These are phyloP conservation scores for Pyrenophora teres DNA, from an alignment of 2,329 filamentous ascomycete genomes.

Conservation along the genomic window DNA sequence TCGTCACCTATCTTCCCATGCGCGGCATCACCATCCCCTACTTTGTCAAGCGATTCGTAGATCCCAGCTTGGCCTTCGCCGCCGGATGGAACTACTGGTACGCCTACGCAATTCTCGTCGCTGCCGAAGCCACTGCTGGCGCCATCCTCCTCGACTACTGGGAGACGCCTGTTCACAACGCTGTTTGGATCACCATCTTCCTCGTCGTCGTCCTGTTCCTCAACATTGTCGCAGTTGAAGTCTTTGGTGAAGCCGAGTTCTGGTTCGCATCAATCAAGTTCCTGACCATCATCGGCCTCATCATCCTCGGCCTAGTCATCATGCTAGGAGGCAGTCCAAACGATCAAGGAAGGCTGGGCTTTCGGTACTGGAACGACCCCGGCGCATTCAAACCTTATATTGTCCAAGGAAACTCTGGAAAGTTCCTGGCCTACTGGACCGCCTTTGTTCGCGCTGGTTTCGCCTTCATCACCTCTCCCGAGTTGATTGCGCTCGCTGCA, in stretches of 20 bases:
- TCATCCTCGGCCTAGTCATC: constrained; percentile 44
- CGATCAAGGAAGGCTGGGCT: constrained; percentile 54
- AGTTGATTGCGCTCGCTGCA: constrained; percentile 42
- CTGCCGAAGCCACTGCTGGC: constrained; percentile 43
- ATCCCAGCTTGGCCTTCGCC: constrained; percentile 51
- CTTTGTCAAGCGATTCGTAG: constrained; percentile 52
- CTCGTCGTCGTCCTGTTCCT: constrained; percentile 42
- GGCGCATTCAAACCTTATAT: constrained; percentile 56
- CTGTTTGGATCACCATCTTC: constrained; percentile 46
- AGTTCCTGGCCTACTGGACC: constrained; percentile 64
- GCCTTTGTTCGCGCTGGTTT: constrained; percentile 60
- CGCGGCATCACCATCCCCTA: constrained; percentile 46
- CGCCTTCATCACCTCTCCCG: constrained; percentile 48
- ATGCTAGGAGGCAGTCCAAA: constrained; percentile 45
- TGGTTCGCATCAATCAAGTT: constrained; percentile 58
- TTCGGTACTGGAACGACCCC: constrained; percentile 70
- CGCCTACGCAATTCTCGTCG: constrained; percentile 43
- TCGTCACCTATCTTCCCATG: constrained; percentile 49
- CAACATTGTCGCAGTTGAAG: constrained; percentile 43
- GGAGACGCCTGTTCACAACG: constrained; percentile 37
- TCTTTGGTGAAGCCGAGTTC: constrained; percentile 57
- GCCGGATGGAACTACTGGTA: constrained; percentile 37
- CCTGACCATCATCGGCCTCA: constrained; percentile 43
- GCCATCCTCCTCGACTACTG: constrained; percentile 45
- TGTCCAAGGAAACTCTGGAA: constrained; percentile 62